Percentiles rank a stretch among this genome's conserved stretches.
Conservation (phyloP, 2,329 filamentous ascomycete species). For the Pyricularia sp. region DNA sequence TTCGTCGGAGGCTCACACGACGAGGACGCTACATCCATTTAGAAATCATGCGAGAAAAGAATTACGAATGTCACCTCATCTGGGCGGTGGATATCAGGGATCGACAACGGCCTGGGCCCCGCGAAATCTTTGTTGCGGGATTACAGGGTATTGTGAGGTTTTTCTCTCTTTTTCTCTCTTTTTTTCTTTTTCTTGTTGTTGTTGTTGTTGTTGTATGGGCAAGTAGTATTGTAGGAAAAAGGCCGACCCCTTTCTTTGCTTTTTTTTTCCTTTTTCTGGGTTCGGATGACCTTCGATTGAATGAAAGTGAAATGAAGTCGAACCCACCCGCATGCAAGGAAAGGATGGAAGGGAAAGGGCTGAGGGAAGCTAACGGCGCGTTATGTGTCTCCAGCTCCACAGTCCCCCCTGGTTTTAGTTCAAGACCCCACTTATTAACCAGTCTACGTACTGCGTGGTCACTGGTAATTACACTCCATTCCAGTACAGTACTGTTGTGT, state of each 20-base stretch:
- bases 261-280: not conserved
- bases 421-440: not conserved
- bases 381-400: not conserved
- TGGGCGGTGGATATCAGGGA: not conserved
- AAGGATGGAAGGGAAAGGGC: not conserved
- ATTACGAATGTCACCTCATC: not conserved
- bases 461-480: too few species aligned
- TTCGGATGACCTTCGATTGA: not conserved
- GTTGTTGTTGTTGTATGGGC: not conserved
- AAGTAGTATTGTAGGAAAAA: not conserved
- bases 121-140: not conserved
- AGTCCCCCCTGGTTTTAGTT: not conserved
- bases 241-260: not conserved
- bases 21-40: conserved; percentile 7
- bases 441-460: not conserved
- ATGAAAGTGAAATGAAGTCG: not conserved
- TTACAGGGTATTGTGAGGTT: not conserved
- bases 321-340: not conserved
- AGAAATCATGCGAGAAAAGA: not conserved
- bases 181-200: not conserved
- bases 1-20: conserved; percentile 22
- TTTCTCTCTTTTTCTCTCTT: not conserved
- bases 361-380: not conserved
- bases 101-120: not conserved
- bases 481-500: too few species aligned